Conservation (phyloP, 106 monocot genomes). For the Platanthera guangdongensis region DNA sequence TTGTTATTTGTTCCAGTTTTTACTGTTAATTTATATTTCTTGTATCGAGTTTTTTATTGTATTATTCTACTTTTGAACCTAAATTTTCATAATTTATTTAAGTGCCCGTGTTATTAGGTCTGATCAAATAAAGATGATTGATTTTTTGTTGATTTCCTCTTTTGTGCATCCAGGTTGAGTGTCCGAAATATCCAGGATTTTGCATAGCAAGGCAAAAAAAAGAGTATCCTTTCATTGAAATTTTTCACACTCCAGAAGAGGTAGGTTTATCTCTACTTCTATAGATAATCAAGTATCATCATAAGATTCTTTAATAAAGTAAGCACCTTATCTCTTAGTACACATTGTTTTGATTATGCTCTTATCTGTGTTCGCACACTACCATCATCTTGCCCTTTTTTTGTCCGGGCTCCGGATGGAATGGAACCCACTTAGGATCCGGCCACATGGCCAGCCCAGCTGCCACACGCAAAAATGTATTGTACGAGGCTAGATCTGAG, state of each 20-base stretch:
- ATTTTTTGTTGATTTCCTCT: neutral
- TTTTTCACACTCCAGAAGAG: slow-evolving; percentile 84
- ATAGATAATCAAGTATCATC: neutral
- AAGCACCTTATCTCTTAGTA: neutral
- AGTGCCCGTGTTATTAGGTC: neutral
- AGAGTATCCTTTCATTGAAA: slow-evolving; percentile 94
- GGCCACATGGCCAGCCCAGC: too few species aligned
- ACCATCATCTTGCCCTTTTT: too few species aligned
- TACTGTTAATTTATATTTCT: neutral
- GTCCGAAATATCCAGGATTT: slow-evolving; percentile 92
- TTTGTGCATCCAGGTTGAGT: slow-evolving; percentile 58
- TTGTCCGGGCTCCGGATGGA: too few species aligned
- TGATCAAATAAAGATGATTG: neutral
- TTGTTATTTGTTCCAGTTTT: neutral
- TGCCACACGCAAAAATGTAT: too few species aligned
- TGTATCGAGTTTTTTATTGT: neutral
- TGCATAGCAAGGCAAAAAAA: slow-evolving; percentile 85
- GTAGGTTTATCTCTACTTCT: slow-evolving; percentile 24
- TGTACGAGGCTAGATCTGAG: too few species aligned
- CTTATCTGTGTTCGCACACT: neutral
- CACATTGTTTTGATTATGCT: neutral
- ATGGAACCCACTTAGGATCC: too few species aligned
- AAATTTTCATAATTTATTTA: neutral
- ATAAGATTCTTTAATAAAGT: neutral
- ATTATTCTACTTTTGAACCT: neutral